These are phyloP conservation scores for Filosporella fistucella DNA, from an alignment of 495 filamentous ascomycete species.

Conservation along the genomic window DNA sequence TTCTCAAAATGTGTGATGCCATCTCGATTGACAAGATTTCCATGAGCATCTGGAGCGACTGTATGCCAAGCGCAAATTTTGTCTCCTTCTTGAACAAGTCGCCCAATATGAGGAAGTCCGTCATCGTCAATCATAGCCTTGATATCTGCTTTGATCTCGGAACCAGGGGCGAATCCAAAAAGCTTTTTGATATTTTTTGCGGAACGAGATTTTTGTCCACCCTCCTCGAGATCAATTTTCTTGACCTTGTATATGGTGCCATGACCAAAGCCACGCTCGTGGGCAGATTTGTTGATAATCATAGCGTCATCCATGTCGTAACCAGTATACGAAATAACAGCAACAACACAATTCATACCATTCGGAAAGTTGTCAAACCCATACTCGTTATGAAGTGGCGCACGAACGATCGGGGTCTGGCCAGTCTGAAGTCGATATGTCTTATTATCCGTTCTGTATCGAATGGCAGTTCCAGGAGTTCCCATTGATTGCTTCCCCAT, in stretches of 20 bases:
- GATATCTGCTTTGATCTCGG: constrained; percentile 56
- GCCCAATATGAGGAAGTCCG: constrained; percentile 77
- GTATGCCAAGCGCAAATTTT: constrained; percentile 83
- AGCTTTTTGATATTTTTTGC: constrained; percentile 57
- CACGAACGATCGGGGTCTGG: constrained; percentile 89
- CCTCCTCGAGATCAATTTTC: constrained; percentile 73
- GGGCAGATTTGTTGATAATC: constrained; percentile 97
- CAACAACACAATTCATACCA: constrained; percentile 93
- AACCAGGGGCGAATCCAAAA: constrained; percentile 79
- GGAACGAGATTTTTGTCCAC: constrained; percentile 42
- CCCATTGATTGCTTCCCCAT: constrained; percentile 99
- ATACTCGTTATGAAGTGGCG: constrained; percentile 91
- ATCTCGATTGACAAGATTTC: constrained; percentile 74
- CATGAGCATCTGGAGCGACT: constrained; percentile 72
- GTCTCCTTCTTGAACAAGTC: constrained; percentile 70
- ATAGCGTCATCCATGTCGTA: constrained; percentile 99
- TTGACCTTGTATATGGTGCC: constrained; percentile 98
- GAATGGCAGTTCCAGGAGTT: constrained; percentile 82
- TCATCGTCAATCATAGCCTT: constrained; percentile 74
- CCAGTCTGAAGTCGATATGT: constrained; percentile 91
- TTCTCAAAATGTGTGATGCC: constrained; percentile 76
- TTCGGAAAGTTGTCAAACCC: constrained; percentile 98
- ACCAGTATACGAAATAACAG: constrained; percentile 97
- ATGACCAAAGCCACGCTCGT: constrained; percentile 95
- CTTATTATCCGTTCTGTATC: constrained; percentile 94